Percentiles rank a stretch among this genome's conserved stretches.
phyloP scores from a whole-genome alignment of 192 early-diverging fungal species.

The Spizellomyces sp. region DNA sequence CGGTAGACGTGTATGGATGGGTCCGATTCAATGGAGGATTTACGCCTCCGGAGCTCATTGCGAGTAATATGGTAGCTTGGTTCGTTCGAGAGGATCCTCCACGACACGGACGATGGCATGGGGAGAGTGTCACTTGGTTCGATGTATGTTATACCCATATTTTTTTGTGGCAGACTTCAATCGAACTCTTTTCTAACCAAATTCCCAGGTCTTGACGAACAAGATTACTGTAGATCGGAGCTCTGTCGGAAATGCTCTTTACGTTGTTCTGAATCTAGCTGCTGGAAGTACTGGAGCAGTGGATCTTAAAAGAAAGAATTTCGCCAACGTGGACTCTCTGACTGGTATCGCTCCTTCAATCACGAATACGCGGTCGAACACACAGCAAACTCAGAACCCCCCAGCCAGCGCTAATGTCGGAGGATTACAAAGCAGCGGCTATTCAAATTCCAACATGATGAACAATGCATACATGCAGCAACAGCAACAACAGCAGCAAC shows the following conservation, averaged over 20 bases:
- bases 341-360: conserved; percentile 23
- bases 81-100: conserved; percentile 50
- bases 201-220: conserved; percentile 42
- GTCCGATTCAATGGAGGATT: conserved; percentile 54
- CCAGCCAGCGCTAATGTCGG: not conserved
- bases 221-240: conserved; percentile 59
- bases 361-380: conserved; percentile 19
- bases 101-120: conserved; percentile 55
- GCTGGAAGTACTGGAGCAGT: conserved; percentile 38
- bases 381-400: not conserved
- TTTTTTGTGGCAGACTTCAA: conserved; percentile 4
- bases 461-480: conserved; percentile 50
- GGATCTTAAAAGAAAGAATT: conserved; percentile 50
- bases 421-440: not conserved
- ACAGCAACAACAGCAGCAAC: conserved; percentile 44
- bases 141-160: conserved; percentile 37
- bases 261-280: conserved; percentile 53
- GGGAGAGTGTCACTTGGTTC: conserved; percentile 55
- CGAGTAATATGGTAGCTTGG: conserved; percentile 52
- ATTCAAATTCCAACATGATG: conserved; percentile 22
- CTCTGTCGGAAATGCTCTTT: conserved; percentile 56
- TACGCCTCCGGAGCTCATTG: conserved; percentile 47
- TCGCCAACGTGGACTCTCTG: conserved; percentile 42
- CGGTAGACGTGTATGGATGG: conserved; percentile 48
- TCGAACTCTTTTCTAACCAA: not conserved